phyloP scores from a whole-genome alignment of 2,329 filamentous ascomycete genomes.

The Hymenoscyphus fructigenus region DNA sequence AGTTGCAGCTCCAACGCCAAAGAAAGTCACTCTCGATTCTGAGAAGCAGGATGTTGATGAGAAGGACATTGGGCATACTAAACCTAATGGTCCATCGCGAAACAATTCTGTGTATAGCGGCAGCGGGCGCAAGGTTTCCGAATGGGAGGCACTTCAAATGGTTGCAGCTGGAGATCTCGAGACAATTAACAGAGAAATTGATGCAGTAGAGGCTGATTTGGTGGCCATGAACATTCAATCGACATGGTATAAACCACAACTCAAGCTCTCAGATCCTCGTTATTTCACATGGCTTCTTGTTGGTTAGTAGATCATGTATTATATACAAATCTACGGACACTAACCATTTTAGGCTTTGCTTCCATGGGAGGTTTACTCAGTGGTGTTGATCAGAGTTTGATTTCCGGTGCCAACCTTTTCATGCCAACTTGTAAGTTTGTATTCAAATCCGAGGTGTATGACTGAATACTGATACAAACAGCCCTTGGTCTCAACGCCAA shows the following conservation, averaged over 20 bases:
- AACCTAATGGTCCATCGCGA: neutral
- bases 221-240: slow-evolving; percentile 26
- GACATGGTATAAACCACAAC: slow-evolving; percentile 44
- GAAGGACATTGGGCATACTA: slow-evolving; percentile 15
- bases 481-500: slow-evolving; percentile 54
- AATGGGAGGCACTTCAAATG: slow-evolving; percentile 36
- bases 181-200: slow-evolving; percentile 37
- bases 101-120: neutral
- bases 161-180: slow-evolving; percentile 32
- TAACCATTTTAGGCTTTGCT: slow-evolving; percentile 53
- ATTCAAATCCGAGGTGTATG: neutral
- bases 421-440: slow-evolving; percentile 46
- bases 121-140: slow-evolving; percentile 22
- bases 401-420: slow-evolving; percentile 68
- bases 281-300: slow-evolving; percentile 54
- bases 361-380: slow-evolving; percentile 73
- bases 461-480: slow-evolving; percentile 12
- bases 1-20: neutral
- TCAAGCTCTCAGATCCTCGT: slow-evolving; percentile 60
- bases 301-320: slow-evolving; percentile 15
- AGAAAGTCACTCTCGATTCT: slow-evolving; percentile 8
- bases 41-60: slow-evolving; percentile 18
- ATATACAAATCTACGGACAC: neutral
- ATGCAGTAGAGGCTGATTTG: slow-evolving; percentile 36
- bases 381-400: slow-evolving; percentile 71